Evolutionary conservation across 2,329 filamentous ascomycete genomes (phyloP).

Genomic region (Neoarthrinium moseri): DNA sequence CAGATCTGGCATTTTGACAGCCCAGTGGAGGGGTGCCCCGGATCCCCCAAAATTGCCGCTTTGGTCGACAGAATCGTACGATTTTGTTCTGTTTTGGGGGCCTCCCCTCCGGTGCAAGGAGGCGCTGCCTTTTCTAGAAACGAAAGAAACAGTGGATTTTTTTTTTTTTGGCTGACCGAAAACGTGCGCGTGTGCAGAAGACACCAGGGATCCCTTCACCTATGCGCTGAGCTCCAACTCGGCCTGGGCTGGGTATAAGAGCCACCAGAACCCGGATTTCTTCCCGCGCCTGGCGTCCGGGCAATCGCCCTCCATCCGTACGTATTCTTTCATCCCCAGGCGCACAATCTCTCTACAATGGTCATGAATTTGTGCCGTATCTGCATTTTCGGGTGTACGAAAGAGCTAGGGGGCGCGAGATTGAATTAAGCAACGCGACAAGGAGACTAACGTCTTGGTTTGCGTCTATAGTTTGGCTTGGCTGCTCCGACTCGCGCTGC

Average conservation of each 20-base stretch:
- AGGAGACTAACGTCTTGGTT: not conserved
- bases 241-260: slow-evolving; percentile 66
- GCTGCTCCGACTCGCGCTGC: slow-evolving; percentile 82
- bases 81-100: no score
- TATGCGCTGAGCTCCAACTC: slow-evolving; percentile 67
- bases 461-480: slow-evolving; percentile 67
- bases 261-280: slow-evolving; percentile 66
- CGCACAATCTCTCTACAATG: no score
- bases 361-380: no score
- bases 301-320: slow-evolving; percentile 63
- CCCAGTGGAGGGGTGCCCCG: slow-evolving; percentile 5
- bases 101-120: no score
- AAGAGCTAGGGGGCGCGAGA: no score
- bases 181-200: slow-evolving; percentile 5
- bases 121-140: no score
- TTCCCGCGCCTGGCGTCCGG: slow-evolving; percentile 67
- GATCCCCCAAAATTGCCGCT: slow-evolving; percentile 4
- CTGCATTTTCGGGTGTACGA: no score
- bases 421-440: not conserved
- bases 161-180: not conserved
- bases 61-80: slow-evolving; percentile 1
- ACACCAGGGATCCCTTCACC: slow-evolving; percentile 55
- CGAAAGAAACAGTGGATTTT: not conserved
- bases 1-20: slow-evolving; percentile 4
- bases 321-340: slow-evolving; percentile 24